Evolutionary conservation across 768 basidiomycete species (phyloP).

Genomic region (Austroboletus festivus): DNA sequence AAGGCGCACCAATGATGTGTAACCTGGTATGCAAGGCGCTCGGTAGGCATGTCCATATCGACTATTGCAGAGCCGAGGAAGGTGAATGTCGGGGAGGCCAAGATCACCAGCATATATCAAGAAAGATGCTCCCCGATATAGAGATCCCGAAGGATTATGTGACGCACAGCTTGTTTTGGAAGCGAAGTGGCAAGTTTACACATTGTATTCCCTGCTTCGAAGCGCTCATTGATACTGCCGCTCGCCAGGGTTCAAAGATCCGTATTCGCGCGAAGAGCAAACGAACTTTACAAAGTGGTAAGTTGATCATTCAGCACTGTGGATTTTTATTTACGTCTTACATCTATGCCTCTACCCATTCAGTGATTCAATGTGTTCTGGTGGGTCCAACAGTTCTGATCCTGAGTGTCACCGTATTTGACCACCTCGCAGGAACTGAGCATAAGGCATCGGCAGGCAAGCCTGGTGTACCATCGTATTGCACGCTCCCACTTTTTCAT

Average conservation of each 20-base stretch:
- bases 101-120: slow-evolving; percentile 45
- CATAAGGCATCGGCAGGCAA: slow-evolving; percentile 38
- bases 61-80: slow-evolving; percentile 46
- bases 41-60: slow-evolving; percentile 54
- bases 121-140: slow-evolving; percentile 42
- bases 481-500: slow-evolving; percentile 56
- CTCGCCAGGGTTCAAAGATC: slow-evolving; percentile 56
- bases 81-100: slow-evolving; percentile 35
- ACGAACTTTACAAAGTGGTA: slow-evolving; percentile 52
- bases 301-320: slow-evolving; percentile 4
- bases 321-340: neutral
- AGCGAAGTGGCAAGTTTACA: slow-evolving; percentile 43
- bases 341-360: neutral
- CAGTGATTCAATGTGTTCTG: slow-evolving; percentile 53
- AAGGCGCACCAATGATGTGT: slow-evolving; percentile 63
- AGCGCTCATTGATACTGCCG: neutral
- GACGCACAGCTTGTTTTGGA: slow-evolving; percentile 55
- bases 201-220: neutral
- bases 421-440: slow-evolving; percentile 41
- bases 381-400: slow-evolving; percentile 20
- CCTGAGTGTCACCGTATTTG: neutral
- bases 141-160: slow-evolving; percentile 51
- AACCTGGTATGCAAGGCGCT: slow-evolving; percentile 49
- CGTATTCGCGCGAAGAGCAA: slow-evolving; percentile 56
- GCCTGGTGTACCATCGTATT: slow-evolving; percentile 48